These are phyloP conservation scores for Ganoderma leucocontextum DNA, from an alignment of 1,284 basidiomycete genomes.

Conservation along the genomic window DNA sequence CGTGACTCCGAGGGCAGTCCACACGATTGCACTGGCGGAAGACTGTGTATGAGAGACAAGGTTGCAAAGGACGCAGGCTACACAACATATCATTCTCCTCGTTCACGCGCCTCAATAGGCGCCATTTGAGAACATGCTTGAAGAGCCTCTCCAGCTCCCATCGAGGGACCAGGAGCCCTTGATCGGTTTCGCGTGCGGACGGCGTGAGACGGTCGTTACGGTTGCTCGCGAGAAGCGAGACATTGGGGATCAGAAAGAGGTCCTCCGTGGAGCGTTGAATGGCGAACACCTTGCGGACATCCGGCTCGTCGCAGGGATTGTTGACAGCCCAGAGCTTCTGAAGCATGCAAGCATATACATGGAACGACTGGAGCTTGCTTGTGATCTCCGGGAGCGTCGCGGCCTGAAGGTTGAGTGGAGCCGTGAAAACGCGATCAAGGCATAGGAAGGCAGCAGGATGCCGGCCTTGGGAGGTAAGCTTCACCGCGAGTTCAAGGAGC, in stretches of 20 bases:
- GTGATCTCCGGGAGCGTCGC: slow-evolving; percentile 38
- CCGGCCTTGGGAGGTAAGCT: slow-evolving; percentile 40
- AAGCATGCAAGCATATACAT: slow-evolving; percentile 47
- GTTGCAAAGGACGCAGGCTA: slow-evolving; percentile 45
- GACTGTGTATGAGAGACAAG: slow-evolving; percentile 49
- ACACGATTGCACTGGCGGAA: slow-evolving; percentile 46
- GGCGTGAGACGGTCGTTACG: slow-evolving; percentile 13
- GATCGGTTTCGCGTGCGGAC: slow-evolving; percentile 16
- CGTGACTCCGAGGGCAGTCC: slow-evolving; percentile 51
- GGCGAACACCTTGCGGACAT: slow-evolving; percentile 49
- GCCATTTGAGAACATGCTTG: slow-evolving; percentile 36
- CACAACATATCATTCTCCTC: slow-evolving; percentile 47
- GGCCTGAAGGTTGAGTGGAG: slow-evolving; percentile 32
- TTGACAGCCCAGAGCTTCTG: slow-evolving; percentile 36
- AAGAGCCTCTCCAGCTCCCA: slow-evolving; percentile 33
- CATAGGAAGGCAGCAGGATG: slow-evolving; percentile 50
- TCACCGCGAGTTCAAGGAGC: slow-evolving; percentile 42
- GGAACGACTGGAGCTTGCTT: slow-evolving; percentile 45
- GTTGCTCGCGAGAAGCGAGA: slow-evolving; percentile 34
- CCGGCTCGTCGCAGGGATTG: slow-evolving; percentile 38
- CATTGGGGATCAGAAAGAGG: slow-evolving; percentile 38
- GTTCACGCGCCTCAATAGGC: slow-evolving; percentile 43
- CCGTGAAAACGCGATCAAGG: slow-evolving; percentile 50
- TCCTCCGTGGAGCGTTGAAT: slow-evolving; percentile 42
- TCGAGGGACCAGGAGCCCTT: slow-evolving; percentile 23